Evolutionary conservation across 2,329 filamentous ascomycete species (phyloP), one percentile per base, ranked within the genome.

Genomic region (Byssoonygena ceratinophila): DNA sequence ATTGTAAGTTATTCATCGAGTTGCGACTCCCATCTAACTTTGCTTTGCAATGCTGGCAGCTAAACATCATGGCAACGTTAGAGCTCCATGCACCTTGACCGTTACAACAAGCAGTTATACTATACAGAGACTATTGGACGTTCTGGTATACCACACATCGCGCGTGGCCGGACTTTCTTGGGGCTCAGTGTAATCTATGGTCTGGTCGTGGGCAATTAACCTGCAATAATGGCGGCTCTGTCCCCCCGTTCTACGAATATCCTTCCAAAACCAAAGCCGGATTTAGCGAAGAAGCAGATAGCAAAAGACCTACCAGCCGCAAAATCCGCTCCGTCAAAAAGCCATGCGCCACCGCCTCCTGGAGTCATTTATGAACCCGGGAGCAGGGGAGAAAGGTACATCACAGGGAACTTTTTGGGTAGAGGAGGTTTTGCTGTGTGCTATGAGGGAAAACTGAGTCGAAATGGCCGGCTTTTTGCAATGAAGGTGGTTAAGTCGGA

Each of bases 401-500:
- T 66, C 2, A 73, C 70, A 1, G 74, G 73, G 9, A 64, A 58
- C 23, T 74, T 73, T 51, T 59, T 76, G 16, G 74, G 74, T 0
- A 75, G 74, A 60, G 74, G 74, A 34, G 74, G 74, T 0, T 76
- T 76, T 61, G 74, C 74, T 2, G 68, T 76, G 16, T 76, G 73
- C 53, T 75, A 75, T 52, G 72, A 76, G 58, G 74, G 73, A 2
- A 67, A 66, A 37, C 59, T 74, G 46, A 59, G 64, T 54, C 66
- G 68, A 34, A 73, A 73, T 54, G 65, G 65, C n/a, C 66, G 68
- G 4, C 62, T 73, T 3, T 75, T 71, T 57, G 74, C 74, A 5
- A 69, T 76, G 65, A 76, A 76, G 57, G 71, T 76, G 22, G 74
- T 76, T 12, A 73, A 69, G 57, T 72, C 74, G 6, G 67, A 73